Percentiles rank a stretch among this genome's conserved stretches.
Conservation (phyloP, 768 basidiomycete species). For the Tulasnella calospora region DNA sequence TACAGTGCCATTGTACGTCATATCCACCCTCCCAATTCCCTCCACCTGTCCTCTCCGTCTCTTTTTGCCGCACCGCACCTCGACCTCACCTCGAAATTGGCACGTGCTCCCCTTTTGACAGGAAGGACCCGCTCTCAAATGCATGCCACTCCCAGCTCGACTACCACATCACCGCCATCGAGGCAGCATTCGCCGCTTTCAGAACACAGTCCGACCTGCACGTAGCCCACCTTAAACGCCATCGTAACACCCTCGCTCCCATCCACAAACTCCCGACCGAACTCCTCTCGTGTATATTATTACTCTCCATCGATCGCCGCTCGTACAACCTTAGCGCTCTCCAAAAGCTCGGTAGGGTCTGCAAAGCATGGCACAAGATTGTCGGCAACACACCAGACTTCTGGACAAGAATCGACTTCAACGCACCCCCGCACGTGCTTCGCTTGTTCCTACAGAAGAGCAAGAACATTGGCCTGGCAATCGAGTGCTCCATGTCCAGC, state of each 20-base stretch:
- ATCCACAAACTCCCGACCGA: background rate
- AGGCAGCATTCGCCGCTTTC: background rate
- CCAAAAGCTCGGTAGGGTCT: background rate
- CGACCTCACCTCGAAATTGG: background rate
- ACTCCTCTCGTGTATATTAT: background rate
- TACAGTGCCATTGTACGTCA: constrained; percentile 5
- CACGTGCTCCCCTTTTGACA: constrained; percentile 2
- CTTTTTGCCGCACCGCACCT: background rate
- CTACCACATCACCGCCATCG: constrained; percentile 3
- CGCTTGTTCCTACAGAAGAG: background rate
- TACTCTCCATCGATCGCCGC: background rate
- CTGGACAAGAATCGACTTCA: background rate
- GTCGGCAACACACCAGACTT: background rate
- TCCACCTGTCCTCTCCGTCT: background rate
- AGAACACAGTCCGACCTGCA: background rate
- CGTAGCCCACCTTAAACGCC: constrained; percentile 8
- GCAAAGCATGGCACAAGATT: constrained; percentile 1
- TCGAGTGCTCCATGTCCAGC: background rate
- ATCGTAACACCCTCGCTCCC: constrained; percentile 8
- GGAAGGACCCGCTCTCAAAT: constrained; percentile 3
- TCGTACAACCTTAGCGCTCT: background rate
- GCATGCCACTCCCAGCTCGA: constrained; percentile 9
- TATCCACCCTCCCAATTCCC: background rate
- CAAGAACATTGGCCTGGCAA: background rate
- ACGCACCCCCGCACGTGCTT: background rate